These are phyloP conservation scores for Inonotus obliquus DNA, from an alignment of 1,284 basidiomycete genomes.

Conservation along the genomic window DNA sequence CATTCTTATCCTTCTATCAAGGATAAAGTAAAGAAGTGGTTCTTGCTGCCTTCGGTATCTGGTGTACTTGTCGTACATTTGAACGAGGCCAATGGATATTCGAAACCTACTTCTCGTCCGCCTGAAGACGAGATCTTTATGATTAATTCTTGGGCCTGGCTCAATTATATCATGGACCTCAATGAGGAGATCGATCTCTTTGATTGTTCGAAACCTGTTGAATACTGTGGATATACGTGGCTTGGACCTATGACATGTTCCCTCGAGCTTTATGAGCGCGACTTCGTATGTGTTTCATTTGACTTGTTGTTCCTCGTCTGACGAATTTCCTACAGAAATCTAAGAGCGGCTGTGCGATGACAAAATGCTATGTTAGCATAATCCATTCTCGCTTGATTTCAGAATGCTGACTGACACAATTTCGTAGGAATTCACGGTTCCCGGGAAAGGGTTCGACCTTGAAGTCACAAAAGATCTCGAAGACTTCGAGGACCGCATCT, in stretches of 20 bases:
- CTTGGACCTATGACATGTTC: background rate
- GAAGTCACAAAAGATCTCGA: background rate
- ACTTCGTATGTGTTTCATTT: background rate
- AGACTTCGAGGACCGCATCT: background rate
- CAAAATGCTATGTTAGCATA: background rate
- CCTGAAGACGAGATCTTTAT: background rate
- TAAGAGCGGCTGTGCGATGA: background rate
- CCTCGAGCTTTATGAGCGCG: background rate
- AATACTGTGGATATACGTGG: background rate
- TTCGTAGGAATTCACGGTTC: background rate
- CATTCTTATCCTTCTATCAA: background rate
- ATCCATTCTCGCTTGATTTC: background rate
- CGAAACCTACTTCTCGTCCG: background rate
- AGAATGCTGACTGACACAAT: background rate
- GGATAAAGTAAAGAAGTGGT: background rate
- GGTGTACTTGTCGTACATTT: background rate
- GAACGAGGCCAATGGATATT: background rate
- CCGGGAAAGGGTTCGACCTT: background rate
- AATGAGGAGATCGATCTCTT: background rate
- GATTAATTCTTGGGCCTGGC: background rate
- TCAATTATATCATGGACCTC: background rate
- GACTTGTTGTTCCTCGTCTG: background rate
- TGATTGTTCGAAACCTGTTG: background rate
- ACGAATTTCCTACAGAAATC: background rate
- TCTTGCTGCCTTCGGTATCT: background rate